Percentiles rank a stretch among this genome's conserved stretches.
phyloP scores from a whole-genome alignment of 1,284 basidiomycete species.

The Inonotus obliquus region DNA sequence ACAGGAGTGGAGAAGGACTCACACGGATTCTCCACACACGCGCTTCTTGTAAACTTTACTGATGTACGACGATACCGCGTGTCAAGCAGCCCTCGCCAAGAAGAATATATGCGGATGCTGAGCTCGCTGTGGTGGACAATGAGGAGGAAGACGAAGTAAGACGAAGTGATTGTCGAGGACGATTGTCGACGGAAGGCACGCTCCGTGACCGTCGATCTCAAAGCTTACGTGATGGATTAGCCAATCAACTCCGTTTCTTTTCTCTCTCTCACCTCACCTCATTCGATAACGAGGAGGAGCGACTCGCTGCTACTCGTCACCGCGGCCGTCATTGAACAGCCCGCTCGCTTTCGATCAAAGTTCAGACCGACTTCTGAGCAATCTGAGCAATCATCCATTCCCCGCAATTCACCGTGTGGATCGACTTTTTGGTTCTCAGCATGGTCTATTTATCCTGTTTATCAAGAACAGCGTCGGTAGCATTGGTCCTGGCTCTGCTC shows the following conservation, averaged over 20 bases:
- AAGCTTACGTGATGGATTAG: neutral
- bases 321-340: too few species aligned
- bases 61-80: neutral
- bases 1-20: neutral
- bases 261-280: neutral
- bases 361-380: neutral
- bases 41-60: neutral
- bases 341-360: neutral
- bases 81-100: neutral
- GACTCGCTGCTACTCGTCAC: neutral
- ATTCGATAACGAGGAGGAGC: neutral
- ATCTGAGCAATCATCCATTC: neutral
- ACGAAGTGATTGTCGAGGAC: neutral
- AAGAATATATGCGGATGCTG: neutral
- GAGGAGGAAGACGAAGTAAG: neutral
- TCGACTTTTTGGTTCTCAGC: neutral
- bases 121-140: neutral
- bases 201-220: neutral
- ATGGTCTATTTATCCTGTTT: neutral
- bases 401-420: neutral
- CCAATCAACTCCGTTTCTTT: neutral
- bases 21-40: conserved; percentile 1
- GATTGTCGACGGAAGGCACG: neutral
- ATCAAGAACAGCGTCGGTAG: neutral
- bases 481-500: neutral